A percentile compares a stretch with the other conserved stretches of the same genome.
These are phyloP conservation scores for Euphorbia lathyris DNA, from an alignment of 345 rosid genomes.

Conservation along the genomic window DNA sequence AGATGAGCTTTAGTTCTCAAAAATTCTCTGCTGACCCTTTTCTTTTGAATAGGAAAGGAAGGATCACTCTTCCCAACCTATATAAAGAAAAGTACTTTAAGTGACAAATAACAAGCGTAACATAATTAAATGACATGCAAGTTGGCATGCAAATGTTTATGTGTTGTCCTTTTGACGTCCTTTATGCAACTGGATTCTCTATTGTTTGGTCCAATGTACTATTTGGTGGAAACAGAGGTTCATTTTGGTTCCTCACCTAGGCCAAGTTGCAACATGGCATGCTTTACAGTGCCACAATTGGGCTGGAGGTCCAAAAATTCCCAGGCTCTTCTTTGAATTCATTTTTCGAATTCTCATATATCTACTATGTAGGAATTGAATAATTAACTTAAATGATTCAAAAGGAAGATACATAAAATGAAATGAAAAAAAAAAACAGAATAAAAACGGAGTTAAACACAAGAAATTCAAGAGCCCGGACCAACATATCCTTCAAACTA, in stretches of 20 bases:
- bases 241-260: background rate
- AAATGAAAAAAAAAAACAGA: no score
- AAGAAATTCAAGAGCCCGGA: background rate
- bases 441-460: no score
- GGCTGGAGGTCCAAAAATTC: background rate
- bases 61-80: conserved; percentile 92
- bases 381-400: no score
- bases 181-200: background rate
- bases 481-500: background rate
- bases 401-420: no score
- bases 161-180: background rate
- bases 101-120: conserved; percentile 2
- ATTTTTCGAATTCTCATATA: no score
- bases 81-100: background rate
- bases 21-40: conserved; percentile 85
- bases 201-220: background rate
- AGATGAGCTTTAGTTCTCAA: conserved; percentile 97
- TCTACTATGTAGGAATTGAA: no score
- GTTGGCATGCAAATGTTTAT: background rate
- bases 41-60: conserved; percentile 93
- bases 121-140: background rate
- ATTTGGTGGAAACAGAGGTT: background rate
- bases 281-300: background rate
- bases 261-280: background rate
- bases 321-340: background rate